Percentiles rank a stretch among this genome's conserved stretches.
Evolutionary conservation across 257 asterid genomes (phyloP).

Genomic region (Nicotiana benthamiana): DNA sequence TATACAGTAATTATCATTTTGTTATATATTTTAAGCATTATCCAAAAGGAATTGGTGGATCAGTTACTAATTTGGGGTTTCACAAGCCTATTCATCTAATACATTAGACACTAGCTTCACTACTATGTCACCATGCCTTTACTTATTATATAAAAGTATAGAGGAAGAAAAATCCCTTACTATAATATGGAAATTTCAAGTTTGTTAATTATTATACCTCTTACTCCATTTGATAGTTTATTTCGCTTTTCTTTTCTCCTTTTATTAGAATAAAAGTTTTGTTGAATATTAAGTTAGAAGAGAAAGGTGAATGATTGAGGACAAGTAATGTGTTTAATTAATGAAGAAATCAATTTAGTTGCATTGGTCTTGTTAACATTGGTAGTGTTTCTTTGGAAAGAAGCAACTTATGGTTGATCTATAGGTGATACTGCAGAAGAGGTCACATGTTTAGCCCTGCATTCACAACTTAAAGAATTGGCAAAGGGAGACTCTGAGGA

Average conservation of each 20-base stretch:
- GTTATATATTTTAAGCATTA: neutral
- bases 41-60: neutral
- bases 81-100: neutral
- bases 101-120: neutral
- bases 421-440: neutral
- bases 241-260: neutral
- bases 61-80: neutral
- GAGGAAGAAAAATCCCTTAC: neutral
- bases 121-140: neutral
- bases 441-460: neutral
- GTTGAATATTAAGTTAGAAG: neutral
- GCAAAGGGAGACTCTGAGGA: neutral
- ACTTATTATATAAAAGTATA: neutral
- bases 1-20: neutral
- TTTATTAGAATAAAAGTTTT: neutral
- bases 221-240: neutral
- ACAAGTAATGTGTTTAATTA: neutral
- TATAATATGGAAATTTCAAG: neutral
- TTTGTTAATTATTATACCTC: neutral
- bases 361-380: neutral
- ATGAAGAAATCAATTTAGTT: neutral
- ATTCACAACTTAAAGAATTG: neutral
- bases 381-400: neutral
- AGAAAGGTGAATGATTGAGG: neutral
- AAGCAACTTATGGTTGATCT: neutral